These are phyloP conservation scores for Agaricus blazei DNA, from an alignment of 768 basidiomycete genomes.

Conservation along the genomic window DNA sequence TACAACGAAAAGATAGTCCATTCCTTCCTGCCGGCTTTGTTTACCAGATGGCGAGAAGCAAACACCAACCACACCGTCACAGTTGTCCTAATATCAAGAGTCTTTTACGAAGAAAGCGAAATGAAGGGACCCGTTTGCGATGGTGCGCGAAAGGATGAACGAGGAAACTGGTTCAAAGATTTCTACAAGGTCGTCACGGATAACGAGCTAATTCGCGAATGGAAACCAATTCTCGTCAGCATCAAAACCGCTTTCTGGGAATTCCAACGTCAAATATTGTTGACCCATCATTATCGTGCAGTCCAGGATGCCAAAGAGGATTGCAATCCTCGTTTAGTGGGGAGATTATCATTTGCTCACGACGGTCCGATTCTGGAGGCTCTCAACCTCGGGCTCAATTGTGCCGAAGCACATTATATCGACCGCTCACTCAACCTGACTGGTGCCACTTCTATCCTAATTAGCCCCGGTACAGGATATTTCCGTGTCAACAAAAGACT, in stretches of 20 bases:
- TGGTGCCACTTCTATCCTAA: conserved; percentile 74
- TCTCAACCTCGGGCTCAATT: conserved; percentile 87
- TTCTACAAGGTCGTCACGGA: conserved; percentile 96
- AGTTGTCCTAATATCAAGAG: conserved; percentile 90
- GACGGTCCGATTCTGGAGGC: conserved; percentile 96
- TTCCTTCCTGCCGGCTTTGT: conserved; percentile 89
- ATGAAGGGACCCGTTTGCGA: conserved; percentile 68
- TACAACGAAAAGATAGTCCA: conserved; percentile 98
- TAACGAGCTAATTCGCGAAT: conserved; percentile 81
- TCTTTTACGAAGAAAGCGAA: conserved; percentile 81
- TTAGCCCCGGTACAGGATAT: conserved; percentile 93
- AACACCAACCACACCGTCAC: conserved; percentile 92
- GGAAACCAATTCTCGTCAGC: conserved; percentile 80
- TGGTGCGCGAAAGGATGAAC: conserved; percentile 46
- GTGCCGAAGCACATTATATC: conserved; percentile 91
- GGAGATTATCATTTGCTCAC: conserved; percentile 79
- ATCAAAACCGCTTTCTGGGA: conserved; percentile 88
- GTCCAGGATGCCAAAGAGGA: conserved; percentile 38
- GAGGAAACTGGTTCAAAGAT: conserved; percentile 85
- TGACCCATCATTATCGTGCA: conserved; percentile 83
- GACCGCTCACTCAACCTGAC: conserved; percentile 92
- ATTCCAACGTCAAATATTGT: conserved; percentile 86
- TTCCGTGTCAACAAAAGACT: conserved; percentile 90
- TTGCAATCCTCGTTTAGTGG: conserved; percentile 62
- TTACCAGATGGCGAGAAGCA: conserved; percentile 76